Evolutionary conservation across 1,139 yeast genomes (phyloP).

Genomic region (Diutina ranongensis): DNA sequence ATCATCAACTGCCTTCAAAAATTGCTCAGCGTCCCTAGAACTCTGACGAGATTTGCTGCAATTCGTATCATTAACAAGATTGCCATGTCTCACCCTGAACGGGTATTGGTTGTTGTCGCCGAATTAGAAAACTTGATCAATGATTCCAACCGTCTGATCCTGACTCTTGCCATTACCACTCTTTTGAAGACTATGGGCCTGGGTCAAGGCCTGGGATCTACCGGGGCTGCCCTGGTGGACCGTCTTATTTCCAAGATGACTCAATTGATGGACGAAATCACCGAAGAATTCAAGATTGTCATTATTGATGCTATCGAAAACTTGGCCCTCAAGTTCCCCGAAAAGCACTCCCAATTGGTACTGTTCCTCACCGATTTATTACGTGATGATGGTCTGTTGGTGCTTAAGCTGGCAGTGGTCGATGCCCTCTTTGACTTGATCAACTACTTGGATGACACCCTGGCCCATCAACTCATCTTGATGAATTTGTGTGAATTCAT

Average conservation of each 20-base stretch:
- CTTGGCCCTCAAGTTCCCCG: slow-evolving; percentile 85
- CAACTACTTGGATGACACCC: slow-evolving; percentile 63
- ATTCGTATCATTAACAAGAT: slow-evolving; percentile 79
- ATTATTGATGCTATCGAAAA: slow-evolving; percentile 92
- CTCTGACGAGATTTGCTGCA: slow-evolving; percentile 86
- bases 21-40: slow-evolving; percentile 78
- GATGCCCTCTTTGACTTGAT: slow-evolving; percentile 90
- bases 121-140: slow-evolving; percentile 82
- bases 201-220: slow-evolving; percentile 22
- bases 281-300: slow-evolving; percentile 91
- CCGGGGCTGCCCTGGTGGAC: slow-evolving; percentile 63
- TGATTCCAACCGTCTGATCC: slow-evolving; percentile 81
- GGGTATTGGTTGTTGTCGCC: slow-evolving; percentile 54
- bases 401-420: slow-evolving; percentile 76
- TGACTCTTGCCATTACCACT: slow-evolving; percentile 98
- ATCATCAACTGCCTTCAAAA: slow-evolving; percentile 68
- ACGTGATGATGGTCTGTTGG: slow-evolving; percentile 84
- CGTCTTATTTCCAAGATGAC: slow-evolving; percentile 80
- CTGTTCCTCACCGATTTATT: slow-evolving; percentile 73
- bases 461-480: slow-evolving; percentile 72
- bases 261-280: slow-evolving; percentile 83
- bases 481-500: slow-evolving; percentile 91
- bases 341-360: slow-evolving; percentile 76
- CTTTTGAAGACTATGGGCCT: slow-evolving; percentile 90
- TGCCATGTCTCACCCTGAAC: slow-evolving; percentile 74